phyloP scores from a whole-genome alignment of 805 yeast genomes.

The Myxozyma neglecta region DNA sequence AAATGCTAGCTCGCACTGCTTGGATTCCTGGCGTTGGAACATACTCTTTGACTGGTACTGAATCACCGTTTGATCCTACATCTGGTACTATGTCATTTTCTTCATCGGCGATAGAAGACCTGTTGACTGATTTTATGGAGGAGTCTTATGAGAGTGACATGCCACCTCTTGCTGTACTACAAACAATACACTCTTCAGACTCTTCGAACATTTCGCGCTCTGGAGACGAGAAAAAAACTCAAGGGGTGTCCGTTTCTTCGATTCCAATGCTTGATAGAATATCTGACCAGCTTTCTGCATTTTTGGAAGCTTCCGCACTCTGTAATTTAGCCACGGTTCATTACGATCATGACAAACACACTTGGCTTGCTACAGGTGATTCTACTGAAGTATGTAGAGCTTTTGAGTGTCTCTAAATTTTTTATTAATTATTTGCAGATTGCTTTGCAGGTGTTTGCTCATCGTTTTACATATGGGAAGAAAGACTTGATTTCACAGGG shows the following conservation, averaged over 20 bases:
- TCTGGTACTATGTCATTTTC: conserved; percentile 48
- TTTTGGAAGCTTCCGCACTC: conserved; percentile 62
- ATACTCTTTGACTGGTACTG: conserved; percentile 53
- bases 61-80: conserved; percentile 65
- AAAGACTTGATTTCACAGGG: conserved; percentile 42
- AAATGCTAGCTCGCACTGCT: conserved; percentile 67
- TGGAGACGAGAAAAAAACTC: neutral
- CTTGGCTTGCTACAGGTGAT: conserved; percentile 83
- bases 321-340: conserved; percentile 67
- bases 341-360: conserved; percentile 47
- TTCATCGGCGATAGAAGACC: neutral
- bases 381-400: conserved; percentile 59
- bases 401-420: neutral
- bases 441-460: conserved; percentile 76
- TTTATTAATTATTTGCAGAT: conserved; percentile 40
- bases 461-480: conserved; percentile 56
- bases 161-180: too few species aligned
- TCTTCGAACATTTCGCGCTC: neutral
- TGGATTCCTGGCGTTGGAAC: conserved; percentile 70
- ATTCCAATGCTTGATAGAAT: neutral
- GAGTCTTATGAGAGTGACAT: too few species aligned
- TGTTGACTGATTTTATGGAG: too few species aligned
- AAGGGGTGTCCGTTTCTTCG: neutral
- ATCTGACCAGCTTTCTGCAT: conserved; percentile 38
- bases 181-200: neutral